A percentile compares a stretch with the other conserved stretches of the same genome.
Evolutionary conservation across 371 early-diverging fungal genomes (phyloP).

Genomic region (Mucor plumbeus): DNA sequence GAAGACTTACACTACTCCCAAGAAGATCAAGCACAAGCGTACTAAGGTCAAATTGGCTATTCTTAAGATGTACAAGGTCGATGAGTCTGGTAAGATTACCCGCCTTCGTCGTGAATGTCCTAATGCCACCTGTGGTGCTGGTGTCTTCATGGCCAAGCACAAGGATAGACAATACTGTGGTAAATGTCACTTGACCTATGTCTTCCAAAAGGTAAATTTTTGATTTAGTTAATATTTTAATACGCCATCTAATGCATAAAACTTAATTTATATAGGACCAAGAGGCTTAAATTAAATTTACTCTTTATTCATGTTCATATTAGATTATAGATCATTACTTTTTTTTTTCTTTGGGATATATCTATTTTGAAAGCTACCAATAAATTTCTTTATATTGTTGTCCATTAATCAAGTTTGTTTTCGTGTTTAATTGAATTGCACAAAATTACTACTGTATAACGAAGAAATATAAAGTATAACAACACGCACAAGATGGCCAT

Average conservation of each 20-base stretch:
- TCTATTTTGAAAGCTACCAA: not conserved
- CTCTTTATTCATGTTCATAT: not conserved
- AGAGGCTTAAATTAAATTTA: slow-evolving; percentile 22
- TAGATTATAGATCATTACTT: not conserved
- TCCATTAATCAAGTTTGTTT: not conserved
- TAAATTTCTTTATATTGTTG: not conserved
- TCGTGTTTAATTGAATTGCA: not conserved
- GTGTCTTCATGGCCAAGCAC: slow-evolving; percentile 98
- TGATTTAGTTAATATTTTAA: not conserved
- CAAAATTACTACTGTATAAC: too few relatives aligned
- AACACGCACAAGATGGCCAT: too few relatives aligned
- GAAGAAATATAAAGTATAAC: too few relatives aligned
- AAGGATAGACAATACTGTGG: slow-evolving; percentile 95
- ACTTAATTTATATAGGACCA: slow-evolving; percentile 14
- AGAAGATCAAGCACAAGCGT: slow-evolving; percentile 97
- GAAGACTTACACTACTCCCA: slow-evolving; percentile 98
- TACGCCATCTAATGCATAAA: not conserved
- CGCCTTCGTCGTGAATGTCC: slow-evolving; percentile 96
- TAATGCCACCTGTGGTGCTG: slow-evolving; percentile 92
- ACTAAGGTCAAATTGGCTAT: slow-evolving; percentile 96
- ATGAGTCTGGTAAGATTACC: slow-evolving; percentile 92
- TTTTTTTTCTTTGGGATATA: not conserved
- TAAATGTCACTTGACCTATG: slow-evolving; percentile 61
- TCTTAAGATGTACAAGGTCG: slow-evolving; percentile 96
- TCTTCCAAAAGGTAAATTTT: slow-evolving; percentile 42